These are phyloP conservation scores for Hymenoscyphus fructigenus DNA, from an alignment of 2,329 filamentous ascomycete species.

Conservation along the genomic window DNA sequence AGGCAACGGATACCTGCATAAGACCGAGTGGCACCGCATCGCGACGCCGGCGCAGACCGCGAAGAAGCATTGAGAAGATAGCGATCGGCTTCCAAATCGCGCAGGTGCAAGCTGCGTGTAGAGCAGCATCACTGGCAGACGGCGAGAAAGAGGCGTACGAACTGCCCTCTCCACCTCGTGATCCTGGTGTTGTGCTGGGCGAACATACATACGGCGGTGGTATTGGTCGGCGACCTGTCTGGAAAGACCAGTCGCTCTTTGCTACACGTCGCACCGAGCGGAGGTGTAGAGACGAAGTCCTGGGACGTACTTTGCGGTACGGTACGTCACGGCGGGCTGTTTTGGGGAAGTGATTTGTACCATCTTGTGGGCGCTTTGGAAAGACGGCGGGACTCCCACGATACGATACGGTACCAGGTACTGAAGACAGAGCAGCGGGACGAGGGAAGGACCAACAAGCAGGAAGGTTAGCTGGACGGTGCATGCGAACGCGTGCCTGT, in stretches of 20 bases:
- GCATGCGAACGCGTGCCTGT: constrained; percentile 36
- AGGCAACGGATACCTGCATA: constrained; percentile 33
- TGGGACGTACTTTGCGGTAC: constrained; percentile 17
- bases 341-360: constrained; percentile 13
- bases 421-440: constrained; percentile 14
- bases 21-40: constrained; percentile 29
- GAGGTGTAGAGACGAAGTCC: constrained; percentile 18
- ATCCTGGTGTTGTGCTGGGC: constrained; percentile 21
- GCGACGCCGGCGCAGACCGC: constrained; percentile 8
- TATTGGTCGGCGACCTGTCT: constrained; percentile 28
- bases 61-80: constrained; percentile 15
- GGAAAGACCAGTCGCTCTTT: neutral
- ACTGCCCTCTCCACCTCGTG: constrained; percentile 16
- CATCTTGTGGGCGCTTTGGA: constrained; percentile 11
- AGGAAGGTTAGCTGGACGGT: constrained; percentile 11
- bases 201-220: constrained; percentile 17
- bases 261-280: constrained; percentile 5
- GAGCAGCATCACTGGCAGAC: constrained; percentile 6
- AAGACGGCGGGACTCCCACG: constrained; percentile 10
- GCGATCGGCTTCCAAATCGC: constrained; percentile 20
- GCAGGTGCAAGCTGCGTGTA: constrained; percentile 14
- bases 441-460: constrained; percentile 10
- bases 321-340: constrained; percentile 15
- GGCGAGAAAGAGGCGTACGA: constrained; percentile 14
- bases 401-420: constrained; percentile 12